phyloP scores from a whole-genome alignment of 352 stramenopile species.

The Phytophthora pseudosyringae region DNA sequence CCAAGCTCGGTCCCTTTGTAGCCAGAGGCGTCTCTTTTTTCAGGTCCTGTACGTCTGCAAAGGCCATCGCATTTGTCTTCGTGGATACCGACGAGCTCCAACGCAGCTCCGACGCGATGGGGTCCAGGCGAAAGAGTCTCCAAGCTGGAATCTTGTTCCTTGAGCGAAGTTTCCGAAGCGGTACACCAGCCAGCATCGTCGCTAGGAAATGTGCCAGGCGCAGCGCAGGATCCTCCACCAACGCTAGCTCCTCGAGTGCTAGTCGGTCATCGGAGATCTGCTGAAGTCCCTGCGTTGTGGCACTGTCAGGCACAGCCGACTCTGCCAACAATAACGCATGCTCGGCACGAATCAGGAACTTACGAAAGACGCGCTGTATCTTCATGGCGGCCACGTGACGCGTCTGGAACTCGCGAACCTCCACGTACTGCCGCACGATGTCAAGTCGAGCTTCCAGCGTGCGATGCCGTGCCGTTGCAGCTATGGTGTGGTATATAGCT shows the following conservation, averaged over 20 bases:
- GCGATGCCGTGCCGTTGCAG: slow-evolving; percentile 22
- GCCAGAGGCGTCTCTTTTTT: slow-evolving; percentile 53
- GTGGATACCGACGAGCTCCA: slow-evolving; percentile 51
- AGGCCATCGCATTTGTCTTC: slow-evolving; percentile 50
- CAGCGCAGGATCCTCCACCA: slow-evolving; percentile 48
- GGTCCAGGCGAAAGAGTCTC: slow-evolving; percentile 64
- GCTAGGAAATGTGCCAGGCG: slow-evolving; percentile 67
- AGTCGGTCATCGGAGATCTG: slow-evolving; percentile 62
- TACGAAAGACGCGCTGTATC: slow-evolving; percentile 64
- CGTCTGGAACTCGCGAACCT: slow-evolving; percentile 62
- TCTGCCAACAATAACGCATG: slow-evolving; percentile 63
- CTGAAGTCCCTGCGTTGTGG: slow-evolving; percentile 48
- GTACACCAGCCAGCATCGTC: slow-evolving; percentile 67
- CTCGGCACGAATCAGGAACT: slow-evolving; percentile 50
- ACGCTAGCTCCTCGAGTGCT: slow-evolving; percentile 63
- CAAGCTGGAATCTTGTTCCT: slow-evolving; percentile 58
- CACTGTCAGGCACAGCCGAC: slow-evolving; percentile 54
- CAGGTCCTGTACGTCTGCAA: slow-evolving; percentile 49
- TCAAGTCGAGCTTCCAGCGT: slow-evolving; percentile 48
- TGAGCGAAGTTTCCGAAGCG: slow-evolving; percentile 63
- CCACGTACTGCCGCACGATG: slow-evolving; percentile 58
- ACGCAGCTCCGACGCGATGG: slow-evolving; percentile 63
- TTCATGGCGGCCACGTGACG: slow-evolving; percentile 55
- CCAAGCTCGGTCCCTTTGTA: slow-evolving; percentile 17
- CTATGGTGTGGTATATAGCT: slow-evolving; percentile 27